These are phyloP conservation scores for Colletotrichum sp. DNA, from an alignment of 2,329 filamentous ascomycete species.

Conservation along the genomic window DNA sequence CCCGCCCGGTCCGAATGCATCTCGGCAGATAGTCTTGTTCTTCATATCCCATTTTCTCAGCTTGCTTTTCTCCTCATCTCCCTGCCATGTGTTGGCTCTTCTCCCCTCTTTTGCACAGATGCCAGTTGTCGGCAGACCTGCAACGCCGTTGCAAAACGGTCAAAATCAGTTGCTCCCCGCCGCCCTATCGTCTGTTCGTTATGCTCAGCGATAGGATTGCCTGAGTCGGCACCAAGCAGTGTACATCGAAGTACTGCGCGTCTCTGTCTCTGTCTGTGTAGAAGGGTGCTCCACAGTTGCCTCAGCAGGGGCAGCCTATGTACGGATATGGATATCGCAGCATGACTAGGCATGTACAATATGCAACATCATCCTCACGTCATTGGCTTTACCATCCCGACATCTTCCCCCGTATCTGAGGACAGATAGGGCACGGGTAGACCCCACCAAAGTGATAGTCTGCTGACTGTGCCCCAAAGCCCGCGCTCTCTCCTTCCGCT, in stretches of 20 bases:
- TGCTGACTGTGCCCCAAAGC: not conserved
- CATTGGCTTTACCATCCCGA: not conserved
- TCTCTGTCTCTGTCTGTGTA: not conserved
- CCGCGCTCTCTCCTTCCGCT: not conserved
- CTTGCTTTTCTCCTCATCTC: not conserved
- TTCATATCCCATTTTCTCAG: too few species aligned
- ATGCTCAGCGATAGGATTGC: not conserved
- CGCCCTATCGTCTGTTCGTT: not conserved
- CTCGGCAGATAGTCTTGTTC: not conserved
- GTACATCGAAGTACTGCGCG: not conserved
- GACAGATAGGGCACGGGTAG: not conserved
- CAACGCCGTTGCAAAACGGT: not conserved
- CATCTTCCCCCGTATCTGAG: not conserved
- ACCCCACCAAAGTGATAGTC: not conserved
- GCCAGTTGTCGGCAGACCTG: not conserved
- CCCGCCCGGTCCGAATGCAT: not conserved
- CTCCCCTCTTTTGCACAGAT: not conserved
- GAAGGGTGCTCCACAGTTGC: not conserved
- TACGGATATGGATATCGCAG: not conserved
- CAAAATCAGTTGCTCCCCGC: not conserved
- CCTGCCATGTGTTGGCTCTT: not conserved
- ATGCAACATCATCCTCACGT: slow-evolving; percentile 1
- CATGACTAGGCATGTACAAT: not conserved
- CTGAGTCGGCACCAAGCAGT: not conserved
- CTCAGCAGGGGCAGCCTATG: not conserved